A percentile compares a stretch with the other conserved stretches of the same genome.
Conservation (phyloP, 495 filamentous ascomycete species). For the Penicillium macrosclerotiorum region DNA sequence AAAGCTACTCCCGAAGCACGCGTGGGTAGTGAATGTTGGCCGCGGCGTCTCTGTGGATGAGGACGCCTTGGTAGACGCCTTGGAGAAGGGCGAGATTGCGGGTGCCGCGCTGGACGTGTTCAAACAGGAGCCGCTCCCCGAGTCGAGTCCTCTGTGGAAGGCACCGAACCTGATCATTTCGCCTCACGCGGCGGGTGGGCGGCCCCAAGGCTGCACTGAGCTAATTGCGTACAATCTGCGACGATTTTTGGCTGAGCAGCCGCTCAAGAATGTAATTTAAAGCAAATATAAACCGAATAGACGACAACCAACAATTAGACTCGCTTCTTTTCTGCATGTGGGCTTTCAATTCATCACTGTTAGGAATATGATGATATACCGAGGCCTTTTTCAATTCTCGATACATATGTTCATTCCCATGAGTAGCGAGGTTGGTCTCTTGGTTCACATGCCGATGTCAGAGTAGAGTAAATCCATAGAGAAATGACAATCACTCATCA, state of each 20-base stretch:
- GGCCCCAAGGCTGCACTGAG: constrained; percentile 50
- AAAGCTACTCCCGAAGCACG: constrained; percentile 49
- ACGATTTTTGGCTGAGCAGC: constrained; percentile 50
- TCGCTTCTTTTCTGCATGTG: no score
- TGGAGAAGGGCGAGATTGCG: constrained; percentile 52
- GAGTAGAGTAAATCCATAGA: no score
- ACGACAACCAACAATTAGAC: no score
- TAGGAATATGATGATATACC: no score
- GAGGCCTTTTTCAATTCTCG: no score
- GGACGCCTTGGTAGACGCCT: constrained; percentile 60
- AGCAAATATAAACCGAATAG: neutral
- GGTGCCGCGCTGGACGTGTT: constrained; percentile 67
- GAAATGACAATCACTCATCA: no score
- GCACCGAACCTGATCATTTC: constrained; percentile 58
- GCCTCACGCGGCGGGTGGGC: constrained; percentile 66
- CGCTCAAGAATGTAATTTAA: constrained; percentile 51
- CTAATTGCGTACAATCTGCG: constrained; percentile 54
- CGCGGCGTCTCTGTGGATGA: constrained; percentile 68
- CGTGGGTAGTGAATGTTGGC: constrained; percentile 67
- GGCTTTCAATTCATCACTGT: no score
- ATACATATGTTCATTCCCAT: no score
- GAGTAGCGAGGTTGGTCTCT: no score
- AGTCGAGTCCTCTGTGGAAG: constrained; percentile 47
- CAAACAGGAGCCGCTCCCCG: constrained; percentile 49
- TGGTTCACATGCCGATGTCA: no score